These are phyloP conservation scores for Mycotypha africana DNA, from an alignment of 371 early-diverging fungal species.

Conservation along the genomic window DNA sequence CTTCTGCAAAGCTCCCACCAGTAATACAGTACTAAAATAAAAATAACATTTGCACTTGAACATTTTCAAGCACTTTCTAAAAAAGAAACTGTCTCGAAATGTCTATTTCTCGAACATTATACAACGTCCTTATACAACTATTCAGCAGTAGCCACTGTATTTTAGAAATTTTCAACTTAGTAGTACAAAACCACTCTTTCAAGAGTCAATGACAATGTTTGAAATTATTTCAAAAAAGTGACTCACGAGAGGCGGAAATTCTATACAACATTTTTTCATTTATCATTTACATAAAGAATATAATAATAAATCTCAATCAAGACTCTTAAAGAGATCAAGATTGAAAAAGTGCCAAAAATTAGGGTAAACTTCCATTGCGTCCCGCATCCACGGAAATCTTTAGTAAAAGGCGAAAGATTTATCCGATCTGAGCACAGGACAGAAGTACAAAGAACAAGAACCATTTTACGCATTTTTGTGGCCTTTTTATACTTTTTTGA, in stretches of 20 bases:
- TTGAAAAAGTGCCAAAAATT: conserved; percentile 32
- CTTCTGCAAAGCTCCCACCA: too few relatives aligned
- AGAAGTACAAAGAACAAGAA: conserved; percentile 29
- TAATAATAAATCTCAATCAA: neutral
- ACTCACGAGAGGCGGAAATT: too few relatives aligned
- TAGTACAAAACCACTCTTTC: too few relatives aligned
- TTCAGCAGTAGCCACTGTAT: too few relatives aligned
- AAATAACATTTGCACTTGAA: too few relatives aligned
- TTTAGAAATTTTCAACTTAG: too few relatives aligned
- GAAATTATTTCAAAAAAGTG: neutral
- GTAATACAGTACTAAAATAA: too few relatives aligned
- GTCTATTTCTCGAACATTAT: too few relatives aligned
- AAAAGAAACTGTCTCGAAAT: too few relatives aligned
- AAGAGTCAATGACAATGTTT: neutral
- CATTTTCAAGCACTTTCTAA: too few relatives aligned
- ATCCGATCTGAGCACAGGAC: conserved; percentile 46
- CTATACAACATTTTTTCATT: neutral
- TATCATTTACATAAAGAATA: conserved; percentile 9
- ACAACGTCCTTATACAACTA: too few relatives aligned
- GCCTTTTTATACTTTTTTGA: conserved; percentile 10
- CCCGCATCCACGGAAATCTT: conserved; percentile 52
- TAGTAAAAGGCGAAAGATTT: conserved; percentile 57
- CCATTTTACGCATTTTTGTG: neutral
- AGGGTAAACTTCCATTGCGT: conserved; percentile 39
- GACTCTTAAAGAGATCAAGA: neutral